Evolutionary conservation across 108 stramenopile genomes (phyloP), one percentile per base, ranked within the genome.

Genomic region (Fragilaria crotonensis): DNA sequence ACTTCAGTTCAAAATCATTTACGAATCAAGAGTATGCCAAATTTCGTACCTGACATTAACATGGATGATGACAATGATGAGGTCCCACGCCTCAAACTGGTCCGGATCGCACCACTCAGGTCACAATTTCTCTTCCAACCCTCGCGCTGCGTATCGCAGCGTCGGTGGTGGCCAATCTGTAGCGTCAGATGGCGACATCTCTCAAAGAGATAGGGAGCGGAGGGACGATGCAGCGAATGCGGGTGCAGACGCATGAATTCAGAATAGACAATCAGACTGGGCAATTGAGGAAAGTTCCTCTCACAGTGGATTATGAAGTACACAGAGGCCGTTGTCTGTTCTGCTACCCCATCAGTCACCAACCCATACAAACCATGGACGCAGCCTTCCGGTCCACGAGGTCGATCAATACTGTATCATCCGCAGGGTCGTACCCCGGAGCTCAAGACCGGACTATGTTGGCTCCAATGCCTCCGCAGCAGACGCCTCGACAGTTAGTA

Each of bases 241-340:
- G 71, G 71, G 68, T 65, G 14, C 76, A 77, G 45, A 77, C 76
- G 17, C 76, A 77, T 47, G 65, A 73, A 47, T 36, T 77, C 22
- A 62, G 71, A 22, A 28, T 55, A 28, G 76, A 77, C 51, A 41
- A 62, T 9, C 28, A 31, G 54, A 18, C 21, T 29, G 52, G 31
- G 31, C 28, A 56, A 3, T 3, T 20, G 1, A 20, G 25, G 2
- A 72, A 73, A 53, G 25, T 71, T 33, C 68, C 79, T 28, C 68
- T 80, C 25, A 70, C 75, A 7, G 70, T 80, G 4, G 57, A 62
- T 11, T 62, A 72, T 44, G 75, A 80, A 48, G 79, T 80, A 22
- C 72, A 76, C 57, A 30, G 79, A 27, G 79, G 79, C n/a, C 63
- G 79, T 2, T 80, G 79, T 57, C 22, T 80, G 31, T 64, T 76